Evolutionary conservation across 2,329 filamentous ascomycete genomes (phyloP), one percentile per base, ranked within the genome.

Genomic region (Phaeosphaeriaceae sp.): DNA sequence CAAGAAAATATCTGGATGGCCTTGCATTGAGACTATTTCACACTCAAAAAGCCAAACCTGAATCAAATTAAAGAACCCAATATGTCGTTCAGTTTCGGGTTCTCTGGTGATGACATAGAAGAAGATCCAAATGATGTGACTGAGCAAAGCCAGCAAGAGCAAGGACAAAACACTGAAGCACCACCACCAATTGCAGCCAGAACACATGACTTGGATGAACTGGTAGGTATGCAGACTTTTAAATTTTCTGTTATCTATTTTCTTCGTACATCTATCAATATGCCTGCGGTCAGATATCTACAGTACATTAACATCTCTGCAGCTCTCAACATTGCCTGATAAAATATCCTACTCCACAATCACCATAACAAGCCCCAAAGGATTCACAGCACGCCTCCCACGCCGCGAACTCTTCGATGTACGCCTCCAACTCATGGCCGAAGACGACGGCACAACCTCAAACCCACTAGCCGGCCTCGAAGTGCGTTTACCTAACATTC

Each of bases 371-470:
- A 80, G 87, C 4, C 86, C 87, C 35, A 78, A 83, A 53, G 81
- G 80, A 8, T 74, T 76, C 38, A 74, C 64, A 3, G 67, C 87
- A 8, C 73, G 71, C 30, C 77, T 94, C 6, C 89, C 89, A 0
- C 84, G 89, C 32, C 83, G 90, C 50, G 89, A 92, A 69, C 79
- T 94, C 37, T 93, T 89, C 84, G 90, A 94, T 67, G 86, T 93
- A 32, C 82, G 88, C 28, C 81, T 92, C 30, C 90, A 94, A 76
- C 77, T 94, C 50, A 92, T 93, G 86, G 88, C 88, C 30, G 84
- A 87, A 65, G 78, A 80, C 44, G 83, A 75, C 39, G 67, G 69
- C 30, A 66, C 70, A 1, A 72, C 34, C 51, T 64, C 50, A 3
- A 54, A 52, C 29, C 49, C 61, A 4, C 48, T 67, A 2, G 65